phyloP scores from a whole-genome alignment of 805 yeast species.

The Kodamaea laetipori region DNA sequence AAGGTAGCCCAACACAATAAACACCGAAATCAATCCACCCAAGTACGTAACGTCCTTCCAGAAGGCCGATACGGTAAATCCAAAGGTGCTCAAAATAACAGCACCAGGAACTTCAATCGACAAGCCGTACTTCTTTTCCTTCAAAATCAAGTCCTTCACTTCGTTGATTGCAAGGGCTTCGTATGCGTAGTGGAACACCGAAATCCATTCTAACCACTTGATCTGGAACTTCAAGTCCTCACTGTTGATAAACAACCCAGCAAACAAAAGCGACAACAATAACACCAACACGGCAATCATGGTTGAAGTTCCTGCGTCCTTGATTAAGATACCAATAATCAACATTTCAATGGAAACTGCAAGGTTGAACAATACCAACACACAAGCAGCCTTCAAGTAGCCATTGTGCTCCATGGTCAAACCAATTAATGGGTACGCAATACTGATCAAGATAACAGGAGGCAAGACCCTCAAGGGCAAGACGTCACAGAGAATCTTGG shows the following conservation, averaged over 20 bases:
- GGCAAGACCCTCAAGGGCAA: conserved; percentile 93
- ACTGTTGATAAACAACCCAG: conserved; percentile 90
- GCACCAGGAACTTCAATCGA: conserved; percentile 98
- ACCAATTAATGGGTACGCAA: conserved; percentile 89
- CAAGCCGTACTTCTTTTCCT: conserved; percentile 88
- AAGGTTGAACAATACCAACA: conserved; percentile 79
- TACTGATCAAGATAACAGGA: conserved; percentile 75
- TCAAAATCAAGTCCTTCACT: conserved; percentile 79
- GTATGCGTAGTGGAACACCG: conserved; percentile 94
- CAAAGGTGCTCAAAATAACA: conserved; percentile 91
- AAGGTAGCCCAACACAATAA: conserved; percentile 69
- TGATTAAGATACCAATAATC: conserved; percentile 82
- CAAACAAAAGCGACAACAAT: conserved; percentile 84
- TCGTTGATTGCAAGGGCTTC: conserved; percentile 92
- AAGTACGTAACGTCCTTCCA: conserved; percentile 65
- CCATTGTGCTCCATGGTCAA: conserved; percentile 76
- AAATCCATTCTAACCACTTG: conserved; percentile 76
- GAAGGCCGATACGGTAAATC: conserved; percentile 81
- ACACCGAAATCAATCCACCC: conserved; percentile 55
- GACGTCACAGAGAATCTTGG: conserved; percentile 87
- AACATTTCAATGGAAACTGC: conserved; percentile 84
- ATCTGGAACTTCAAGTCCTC: conserved; percentile 57
- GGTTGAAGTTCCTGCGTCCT: conserved; percentile 91
- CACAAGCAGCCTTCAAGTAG: conserved; percentile 65
- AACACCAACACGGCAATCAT: conserved; percentile 82